Evolutionary conservation across 495 filamentous ascomycete species (phyloP), one percentile per base, ranked within the genome.

Genomic region (Penicillium soppii): DNA sequence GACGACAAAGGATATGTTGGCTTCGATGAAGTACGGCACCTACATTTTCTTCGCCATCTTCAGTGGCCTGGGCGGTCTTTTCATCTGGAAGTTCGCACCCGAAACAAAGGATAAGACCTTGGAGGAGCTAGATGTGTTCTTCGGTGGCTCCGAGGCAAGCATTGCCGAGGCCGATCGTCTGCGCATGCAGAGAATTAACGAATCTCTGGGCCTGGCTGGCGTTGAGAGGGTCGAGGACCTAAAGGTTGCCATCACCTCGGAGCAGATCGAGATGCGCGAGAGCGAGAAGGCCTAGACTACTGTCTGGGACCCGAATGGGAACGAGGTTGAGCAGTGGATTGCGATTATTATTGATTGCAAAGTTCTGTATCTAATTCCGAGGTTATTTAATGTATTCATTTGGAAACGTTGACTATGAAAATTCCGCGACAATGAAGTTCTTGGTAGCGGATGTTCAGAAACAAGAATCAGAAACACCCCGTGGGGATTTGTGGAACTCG

Each of bases 101-200:
- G 82, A 85, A 65, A 86, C 80, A 0, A 76, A 73, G 2, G 73
- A 76, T 2, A 23, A 69, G 20, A 61, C 62, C 16, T 50, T 71
- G 1, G 68, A 71, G 53, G 62, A 75, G 62, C 73, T 77, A 83
- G 86, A 89, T 58, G 70, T 83, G 46, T 72, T 89, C 45, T 89
- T 89, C 63, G 86, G 85, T 30, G 27, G 27, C 27, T 30, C 27
- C 7, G 27, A 30, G 27, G 27, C 27, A 30, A 30, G 7, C 27
- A 30, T 30, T 30, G 27, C 27, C 27, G 27, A 30, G 27, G 27
- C 27, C 7, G 27, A 30, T 30, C 27, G 27, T 30, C 27, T 30
- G 27, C 27, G 27, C 27, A 30, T 30, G 27, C 27, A 30, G 27
- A 30, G 27, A 7, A 30, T 30, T 8, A 30, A 30, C 27, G 27